A percentile compares a stretch with the other conserved stretches of the same genome.
These are phyloP conservation scores for Aspergillus tubingensis DNA, from an alignment of 2,329 filamentous ascomycete genomes.

Conservation along the genomic window DNA sequence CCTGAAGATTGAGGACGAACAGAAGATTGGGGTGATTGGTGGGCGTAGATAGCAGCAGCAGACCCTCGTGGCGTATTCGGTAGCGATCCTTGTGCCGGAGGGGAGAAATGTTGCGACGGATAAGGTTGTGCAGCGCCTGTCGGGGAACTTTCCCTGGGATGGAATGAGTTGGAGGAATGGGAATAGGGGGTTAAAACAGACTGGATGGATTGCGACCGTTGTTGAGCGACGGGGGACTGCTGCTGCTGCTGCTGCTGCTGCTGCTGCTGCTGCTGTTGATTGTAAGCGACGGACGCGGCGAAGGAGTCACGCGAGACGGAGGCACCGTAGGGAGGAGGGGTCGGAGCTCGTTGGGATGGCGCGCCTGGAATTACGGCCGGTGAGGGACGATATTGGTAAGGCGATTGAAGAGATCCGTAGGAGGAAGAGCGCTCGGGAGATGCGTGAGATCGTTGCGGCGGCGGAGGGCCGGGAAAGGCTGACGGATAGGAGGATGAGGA, in stretches of 20 bases:
- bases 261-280: constrained; percentile 32
- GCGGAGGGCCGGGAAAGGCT: constrained; percentile 33
- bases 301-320: constrained; percentile 39
- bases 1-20: constrained; percentile 42
- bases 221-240: constrained; percentile 41
- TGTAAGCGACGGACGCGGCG: constrained; percentile 31
- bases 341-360: constrained; percentile 36
- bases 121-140: constrained; percentile 32
- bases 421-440: constrained; percentile 47
- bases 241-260: constrained; percentile 36
- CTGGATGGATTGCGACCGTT: constrained; percentile 43
- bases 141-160: constrained; percentile 39
- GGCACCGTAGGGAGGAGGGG: constrained; percentile 36
- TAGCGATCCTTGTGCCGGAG: constrained; percentile 45
- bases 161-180: constrained; percentile 35
- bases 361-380: constrained; percentile 33
- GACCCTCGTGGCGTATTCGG: constrained; percentile 53
- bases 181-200: constrained; percentile 40
- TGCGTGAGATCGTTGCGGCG: constrained; percentile 44
- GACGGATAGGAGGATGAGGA: constrained; percentile 29
- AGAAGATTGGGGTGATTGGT: constrained; percentile 40
- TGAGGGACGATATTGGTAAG: constrained; percentile 43
- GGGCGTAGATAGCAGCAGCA: constrained; percentile 37
- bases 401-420: constrained; percentile 42
- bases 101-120: constrained; percentile 38